These are phyloP conservation scores for Tylopilus intermedius DNA, from an alignment of 768 basidiomycete genomes.

Conservation along the genomic window DNA sequence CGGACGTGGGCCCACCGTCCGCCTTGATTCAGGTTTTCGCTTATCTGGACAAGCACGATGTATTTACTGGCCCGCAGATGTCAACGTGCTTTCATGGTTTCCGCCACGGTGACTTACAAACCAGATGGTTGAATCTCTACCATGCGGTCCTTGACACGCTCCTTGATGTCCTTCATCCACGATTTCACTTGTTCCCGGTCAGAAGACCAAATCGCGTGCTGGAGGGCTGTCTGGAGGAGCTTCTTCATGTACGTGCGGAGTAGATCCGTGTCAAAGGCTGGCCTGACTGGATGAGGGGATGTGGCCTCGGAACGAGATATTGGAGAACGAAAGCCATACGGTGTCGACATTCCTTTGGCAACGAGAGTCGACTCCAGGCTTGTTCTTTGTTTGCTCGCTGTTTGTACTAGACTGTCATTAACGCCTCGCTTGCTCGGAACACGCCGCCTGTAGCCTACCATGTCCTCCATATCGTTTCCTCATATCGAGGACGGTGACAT, in stretches of 20 bases:
- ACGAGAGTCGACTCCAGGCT: neutral
- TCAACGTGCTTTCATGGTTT: slow-evolving; percentile 12
- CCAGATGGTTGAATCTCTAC: slow-evolving; percentile 74
- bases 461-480: slow-evolving; percentile 71
- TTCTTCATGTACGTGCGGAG: slow-evolving; percentile 80
- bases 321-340: slow-evolving; percentile 52
- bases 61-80: slow-evolving; percentile 58
- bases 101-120: slow-evolving; percentile 53
- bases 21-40: slow-evolving; percentile 80
- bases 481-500: slow-evolving; percentile 35
- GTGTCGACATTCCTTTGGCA: slow-evolving; percentile 21
- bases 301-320: slow-evolving; percentile 57
- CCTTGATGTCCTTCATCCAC: slow-evolving; percentile 82
- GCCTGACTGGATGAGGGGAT: slow-evolving; percentile 42
- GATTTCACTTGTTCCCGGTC: slow-evolving; percentile 66
- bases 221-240: slow-evolving; percentile 65
- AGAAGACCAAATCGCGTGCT: slow-evolving; percentile 58
- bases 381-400: slow-evolving; percentile 22
- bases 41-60: slow-evolving; percentile 79
- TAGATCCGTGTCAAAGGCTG: slow-evolving; percentile 64
- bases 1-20: slow-evolving; percentile 53
- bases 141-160: slow-evolving; percentile 83
- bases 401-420: slow-evolving; percentile 13
- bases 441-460: slow-evolving; percentile 23
- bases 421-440: neutral